Conservation (phyloP, 495 filamentous ascomycete genomes). For the Oidiodendron maius region DNA sequence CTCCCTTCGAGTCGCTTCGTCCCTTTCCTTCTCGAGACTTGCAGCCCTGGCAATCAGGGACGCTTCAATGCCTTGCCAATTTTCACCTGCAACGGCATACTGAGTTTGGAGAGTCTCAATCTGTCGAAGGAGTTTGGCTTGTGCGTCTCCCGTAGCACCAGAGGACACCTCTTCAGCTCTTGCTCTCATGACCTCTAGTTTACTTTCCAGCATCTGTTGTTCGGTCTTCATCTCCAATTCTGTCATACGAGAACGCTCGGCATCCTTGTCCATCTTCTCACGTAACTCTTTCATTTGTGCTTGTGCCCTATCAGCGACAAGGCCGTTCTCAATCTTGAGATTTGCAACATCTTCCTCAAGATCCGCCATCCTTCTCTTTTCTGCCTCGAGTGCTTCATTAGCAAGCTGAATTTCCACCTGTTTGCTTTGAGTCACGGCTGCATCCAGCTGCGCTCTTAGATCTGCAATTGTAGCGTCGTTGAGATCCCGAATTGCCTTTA, state of each 20-base stretch:
- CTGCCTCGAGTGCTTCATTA: slow-evolving; percentile 63
- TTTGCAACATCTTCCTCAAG: slow-evolving; percentile 69
- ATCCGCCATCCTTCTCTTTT: slow-evolving; percentile 57
- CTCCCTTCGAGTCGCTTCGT: slow-evolving; percentile 79
- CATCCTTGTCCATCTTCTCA: slow-evolving; percentile 67
- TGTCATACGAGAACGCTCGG: slow-evolving; percentile 59
- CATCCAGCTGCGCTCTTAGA: slow-evolving; percentile 63
- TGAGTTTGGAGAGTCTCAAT: slow-evolving; percentile 95
- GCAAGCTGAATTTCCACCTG: slow-evolving; percentile 61
- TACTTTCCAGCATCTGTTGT: slow-evolving; percentile 77
- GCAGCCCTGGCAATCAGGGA: slow-evolving; percentile 69
- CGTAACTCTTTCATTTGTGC: slow-evolving; percentile 63
- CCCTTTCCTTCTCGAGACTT: slow-evolving; percentile 79
- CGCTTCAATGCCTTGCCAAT: slow-evolving; percentile 93
- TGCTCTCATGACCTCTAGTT: slow-evolving; percentile 79
- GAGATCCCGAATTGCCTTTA: slow-evolving; percentile 59
- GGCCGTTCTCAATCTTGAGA: slow-evolving; percentile 68
- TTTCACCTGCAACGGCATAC: slow-evolving; percentile 88
- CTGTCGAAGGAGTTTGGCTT: slow-evolving; percentile 86
- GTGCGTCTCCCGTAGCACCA: slow-evolving; percentile 72
- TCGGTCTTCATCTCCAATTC: slow-evolving; percentile 83
- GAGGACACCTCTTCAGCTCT: slow-evolving; percentile 88
- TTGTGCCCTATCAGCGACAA: slow-evolving; percentile 62
- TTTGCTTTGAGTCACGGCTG: slow-evolving; percentile 59
- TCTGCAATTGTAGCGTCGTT: slow-evolving; percentile 61